Percentiles rank a stretch among this genome's conserved stretches.
phyloP scores from a whole-genome alignment of 140 eudicot species.

The Stevia rebaudiana region DNA sequence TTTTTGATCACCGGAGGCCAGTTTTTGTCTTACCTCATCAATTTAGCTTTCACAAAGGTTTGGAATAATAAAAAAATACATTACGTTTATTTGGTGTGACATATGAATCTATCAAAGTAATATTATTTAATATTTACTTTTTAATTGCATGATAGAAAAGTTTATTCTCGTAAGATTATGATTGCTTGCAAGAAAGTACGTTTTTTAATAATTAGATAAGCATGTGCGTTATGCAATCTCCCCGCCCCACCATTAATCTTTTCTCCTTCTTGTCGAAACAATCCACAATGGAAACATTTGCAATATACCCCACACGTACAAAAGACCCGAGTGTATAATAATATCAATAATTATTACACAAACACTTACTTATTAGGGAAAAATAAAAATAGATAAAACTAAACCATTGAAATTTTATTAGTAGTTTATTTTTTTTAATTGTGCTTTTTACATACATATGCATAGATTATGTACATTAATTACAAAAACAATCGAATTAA shows the following conservation, averaged over 20 bases:
- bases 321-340: no score
- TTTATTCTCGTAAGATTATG: background rate
- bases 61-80: background rate
- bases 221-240: constrained; percentile 21
- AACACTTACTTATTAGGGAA: no score
- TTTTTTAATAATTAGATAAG: constrained; percentile 8
- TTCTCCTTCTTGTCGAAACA: constrained; percentile 34
- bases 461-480: no score
- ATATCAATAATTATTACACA: no score
- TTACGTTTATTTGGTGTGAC: background rate
- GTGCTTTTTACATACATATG: no score
- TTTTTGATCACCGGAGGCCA: constrained; percentile 62
- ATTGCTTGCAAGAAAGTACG: constrained; percentile 14
- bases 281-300: constrained; percentile 12
- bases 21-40: constrained; percentile 54
- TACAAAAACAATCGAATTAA: no score
- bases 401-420: no score
- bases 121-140: background rate
- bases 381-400: no score
- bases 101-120: background rate
- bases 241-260: constrained; percentile 23
- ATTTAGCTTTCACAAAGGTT: constrained; percentile 59
- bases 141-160: background rate
- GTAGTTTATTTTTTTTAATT: no score
- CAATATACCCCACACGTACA: constrained; percentile 14